Conservation (phyloP, 352 stramenopile species). For the Globisporangium megalacanthum region DNA sequence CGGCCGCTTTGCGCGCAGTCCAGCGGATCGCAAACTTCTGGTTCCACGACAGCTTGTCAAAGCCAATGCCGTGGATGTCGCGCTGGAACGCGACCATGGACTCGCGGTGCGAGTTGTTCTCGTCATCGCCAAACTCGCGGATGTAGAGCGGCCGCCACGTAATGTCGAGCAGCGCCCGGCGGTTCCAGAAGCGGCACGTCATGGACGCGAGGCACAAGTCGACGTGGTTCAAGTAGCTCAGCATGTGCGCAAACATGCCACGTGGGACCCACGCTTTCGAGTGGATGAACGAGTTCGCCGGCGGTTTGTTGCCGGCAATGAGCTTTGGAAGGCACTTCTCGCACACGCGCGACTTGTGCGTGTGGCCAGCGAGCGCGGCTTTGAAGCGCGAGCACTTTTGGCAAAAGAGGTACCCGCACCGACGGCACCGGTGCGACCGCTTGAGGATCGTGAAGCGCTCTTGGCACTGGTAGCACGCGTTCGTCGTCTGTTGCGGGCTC, state of each 20-base stretch:
- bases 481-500: constrained; percentile 66
- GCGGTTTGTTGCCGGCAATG: constrained; percentile 58
- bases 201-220: constrained; percentile 80
- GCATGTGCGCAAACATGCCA: constrained; percentile 83
- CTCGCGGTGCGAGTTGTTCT: constrained; percentile 69
- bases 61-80: constrained; percentile 79
- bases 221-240: constrained; percentile 84
- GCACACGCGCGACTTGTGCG: constrained; percentile 82
- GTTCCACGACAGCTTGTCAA: constrained; percentile 82
- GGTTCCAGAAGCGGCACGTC: constrained; percentile 86
- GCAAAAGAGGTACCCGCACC: constrained; percentile 78
- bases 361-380: constrained; percentile 67
- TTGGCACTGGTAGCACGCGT: constrained; percentile 66
- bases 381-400: constrained; percentile 81
- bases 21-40: constrained; percentile 83
- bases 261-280: constrained; percentile 82
- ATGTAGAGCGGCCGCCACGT: constrained; percentile 84
- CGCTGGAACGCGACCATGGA: constrained; percentile 85
- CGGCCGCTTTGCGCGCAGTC: constrained; percentile 71
- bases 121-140: constrained; percentile 76
- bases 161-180: constrained; percentile 77
- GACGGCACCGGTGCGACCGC: constrained; percentile 72
- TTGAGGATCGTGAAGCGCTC: constrained; percentile 82
- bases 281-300: constrained; percentile 84
- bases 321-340: constrained; percentile 85